phyloP scores from a whole-genome alignment of 768 basidiomycete species.

The Dioszegia aurantiaca region DNA sequence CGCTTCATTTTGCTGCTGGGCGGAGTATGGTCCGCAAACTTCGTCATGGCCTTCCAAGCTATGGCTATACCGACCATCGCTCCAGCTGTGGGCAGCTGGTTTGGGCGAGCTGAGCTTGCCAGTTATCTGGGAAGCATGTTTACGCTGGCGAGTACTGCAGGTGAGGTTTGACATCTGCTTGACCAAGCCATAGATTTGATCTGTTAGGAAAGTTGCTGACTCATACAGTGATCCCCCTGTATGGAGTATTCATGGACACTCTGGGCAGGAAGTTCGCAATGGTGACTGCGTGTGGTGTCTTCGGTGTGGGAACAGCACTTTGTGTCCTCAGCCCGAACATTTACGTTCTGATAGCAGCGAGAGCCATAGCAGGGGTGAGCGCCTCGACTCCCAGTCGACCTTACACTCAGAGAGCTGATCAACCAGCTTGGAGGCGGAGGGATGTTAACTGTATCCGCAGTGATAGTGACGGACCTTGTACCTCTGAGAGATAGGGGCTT shows the following conservation, averaged over 20 bases:
- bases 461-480: constrained; percentile 50
- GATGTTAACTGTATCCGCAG: constrained; percentile 47
- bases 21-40: constrained; percentile 45
- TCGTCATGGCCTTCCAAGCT: constrained; percentile 49
- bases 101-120: constrained; percentile 47
- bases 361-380: constrained; percentile 43
- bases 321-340: constrained; percentile 38
- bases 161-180: constrained; percentile 16
- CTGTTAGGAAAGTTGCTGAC: not conserved
- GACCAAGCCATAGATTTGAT: not conserved
- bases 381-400: not conserved
- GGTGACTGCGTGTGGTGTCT: constrained; percentile 44
- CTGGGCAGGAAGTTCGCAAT: constrained; percentile 47
- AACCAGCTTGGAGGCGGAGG: constrained; percentile 47
- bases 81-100: constrained; percentile 36
- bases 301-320: constrained; percentile 36
- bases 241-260: constrained; percentile 48
- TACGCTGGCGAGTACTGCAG: constrained; percentile 43
- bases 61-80: constrained; percentile 49
- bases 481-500: constrained; percentile 45
- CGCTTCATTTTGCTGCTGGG: constrained; percentile 31
- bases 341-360: constrained; percentile 36
- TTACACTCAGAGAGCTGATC: not conserved
- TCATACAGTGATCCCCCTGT: constrained; percentile 44
- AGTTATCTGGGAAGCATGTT: constrained; percentile 48